Evolutionary conservation across 2,329 filamentous ascomycete genomes (phyloP).

Genomic region (Didymella arachidicola): DNA sequence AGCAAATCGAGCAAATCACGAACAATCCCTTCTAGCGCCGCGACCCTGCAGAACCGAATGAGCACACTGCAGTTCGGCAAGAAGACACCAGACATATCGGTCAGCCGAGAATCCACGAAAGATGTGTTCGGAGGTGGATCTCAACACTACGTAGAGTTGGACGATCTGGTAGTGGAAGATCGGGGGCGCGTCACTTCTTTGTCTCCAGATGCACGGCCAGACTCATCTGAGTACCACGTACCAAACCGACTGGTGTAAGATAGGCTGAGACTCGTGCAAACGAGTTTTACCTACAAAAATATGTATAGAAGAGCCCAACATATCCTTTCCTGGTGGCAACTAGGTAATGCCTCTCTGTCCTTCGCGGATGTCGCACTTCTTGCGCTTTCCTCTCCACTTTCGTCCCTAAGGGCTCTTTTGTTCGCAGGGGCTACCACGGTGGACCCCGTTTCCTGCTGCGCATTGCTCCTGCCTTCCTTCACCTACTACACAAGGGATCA

Average conservation of each 20-base stretch:
- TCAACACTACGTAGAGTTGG: conserved; percentile 5
- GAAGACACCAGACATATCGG: conserved; percentile 3
- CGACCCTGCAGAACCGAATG: not conserved
- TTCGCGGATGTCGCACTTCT: no score
- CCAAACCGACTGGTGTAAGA: not conserved
- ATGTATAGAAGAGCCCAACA: not conserved
- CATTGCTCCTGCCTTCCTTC: no score
- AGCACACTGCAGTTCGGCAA: conserved; percentile 3
- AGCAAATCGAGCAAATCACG: conserved; percentile 2
- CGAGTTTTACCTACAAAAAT: not conserved
- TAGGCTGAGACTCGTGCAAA: not conserved
- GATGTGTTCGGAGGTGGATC: conserved; percentile 1
- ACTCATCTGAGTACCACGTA: not conserved
- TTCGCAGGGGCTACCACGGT: no score
- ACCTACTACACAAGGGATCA: not conserved
- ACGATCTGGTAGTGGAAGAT: not conserved
- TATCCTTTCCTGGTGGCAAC: not conserved
- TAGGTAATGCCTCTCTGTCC: no score
- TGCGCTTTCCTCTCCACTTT: no score
- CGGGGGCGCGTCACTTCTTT: conserved; percentile 3
- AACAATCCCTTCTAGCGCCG: not conserved
- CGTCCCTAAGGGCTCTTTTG: no score
- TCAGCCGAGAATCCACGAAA: conserved; percentile 1
- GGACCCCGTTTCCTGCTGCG: no score
- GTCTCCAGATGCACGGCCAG: conserved; percentile 3